Percentiles rank a stretch among this genome's conserved stretches.
Evolutionary conservation across 495 filamentous ascomycete species (phyloP).

Genomic region (Penicillium manginii): DNA sequence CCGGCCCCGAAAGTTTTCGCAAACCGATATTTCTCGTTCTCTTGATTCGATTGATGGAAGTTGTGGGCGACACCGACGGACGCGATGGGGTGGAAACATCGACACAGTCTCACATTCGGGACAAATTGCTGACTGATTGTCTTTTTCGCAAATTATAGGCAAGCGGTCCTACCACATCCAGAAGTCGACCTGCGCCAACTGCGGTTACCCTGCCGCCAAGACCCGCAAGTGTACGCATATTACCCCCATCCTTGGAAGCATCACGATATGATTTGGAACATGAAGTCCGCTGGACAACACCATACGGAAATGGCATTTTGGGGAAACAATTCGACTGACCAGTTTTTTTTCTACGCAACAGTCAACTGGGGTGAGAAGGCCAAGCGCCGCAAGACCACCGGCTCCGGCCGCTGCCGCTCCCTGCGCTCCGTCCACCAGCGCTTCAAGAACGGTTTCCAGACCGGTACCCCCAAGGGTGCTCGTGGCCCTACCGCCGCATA

Average conservation of each 20-base stretch:
- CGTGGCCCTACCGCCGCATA: slow-evolving; percentile 62
- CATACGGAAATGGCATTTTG: slow-evolving; percentile 8
- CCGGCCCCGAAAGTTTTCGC: slow-evolving; percentile 23
- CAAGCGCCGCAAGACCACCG: slow-evolving; percentile 98
- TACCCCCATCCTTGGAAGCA: slow-evolving; percentile 22
- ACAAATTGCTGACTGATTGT: slow-evolving; percentile 32
- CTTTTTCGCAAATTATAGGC: slow-evolving; percentile 57
- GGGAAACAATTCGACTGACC: slow-evolving; percentile 35
- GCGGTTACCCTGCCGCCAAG: slow-evolving; percentile 97
- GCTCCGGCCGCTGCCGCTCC: slow-evolving; percentile 89
- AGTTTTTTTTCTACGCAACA: slow-evolving; percentile 46
- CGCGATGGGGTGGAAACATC: slow-evolving; percentile 12
- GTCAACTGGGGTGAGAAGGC: slow-evolving; percentile 99
- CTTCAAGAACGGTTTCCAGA: slow-evolving; percentile 97
- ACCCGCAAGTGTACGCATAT: slow-evolving; percentile 92
- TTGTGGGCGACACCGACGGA: slow-evolving; percentile 19
- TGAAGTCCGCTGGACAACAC: no score
- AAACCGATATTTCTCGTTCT: slow-evolving; percentile 21
- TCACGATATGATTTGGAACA: slow-evolving; percentile 10
- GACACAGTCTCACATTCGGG: not conserved
- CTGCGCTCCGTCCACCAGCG: slow-evolving; percentile 85
- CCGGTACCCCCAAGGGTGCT: slow-evolving; percentile 82
- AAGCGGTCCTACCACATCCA: slow-evolving; percentile 98
- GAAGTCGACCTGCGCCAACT: slow-evolving; percentile 97
- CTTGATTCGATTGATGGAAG: slow-evolving; percentile 22